Evolutionary conservation across 208 protist genomes (phyloP), one percentile per base, ranked within the genome.

Genomic region (Trypanosoma brucei): DNA sequence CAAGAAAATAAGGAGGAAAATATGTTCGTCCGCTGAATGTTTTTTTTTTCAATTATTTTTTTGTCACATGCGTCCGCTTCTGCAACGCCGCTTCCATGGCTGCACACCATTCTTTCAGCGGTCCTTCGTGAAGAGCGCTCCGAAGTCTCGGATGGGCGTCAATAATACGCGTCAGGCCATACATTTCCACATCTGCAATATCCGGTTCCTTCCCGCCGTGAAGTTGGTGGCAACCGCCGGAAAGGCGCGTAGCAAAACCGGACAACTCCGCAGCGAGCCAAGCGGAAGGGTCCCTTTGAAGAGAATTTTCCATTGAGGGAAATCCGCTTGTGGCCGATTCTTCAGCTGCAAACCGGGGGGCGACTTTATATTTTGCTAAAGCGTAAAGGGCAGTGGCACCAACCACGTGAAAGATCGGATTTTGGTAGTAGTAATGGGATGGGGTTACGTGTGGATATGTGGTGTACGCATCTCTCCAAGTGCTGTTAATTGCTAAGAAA

Each of bases 101-200:
- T 7, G 58, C 56, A 57, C 81, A 70, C 83, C 85, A 92, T 59
- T 59, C 73, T n/a, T 79, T 79, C 72, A 88, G 77, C 22, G 54
- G 59, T 38, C 76, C 74, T 35, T 79, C 57, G 36, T 72, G 70
- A 14, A 79, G 65, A 7, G 89, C 38, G 46, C 56, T 3, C 36
- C 72, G 62, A 13, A 93, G 65, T 2, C 57, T 63, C 9, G 83
- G 83, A 57, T 93, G 86, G 46, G 55, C 61, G 48, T 68, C 59
- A 7, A 90, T 58, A 13, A 88, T 72, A 8, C 83, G 86, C 22
- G 79, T 86, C 40, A 90, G 81, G 13, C 75, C 86, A 61, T 82
- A 93, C 79, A 93, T 86, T 75, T 93, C 83, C 8, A 93, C 51
- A 54, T 93, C 86, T 3, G 81, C 83, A 48, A 93, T 55, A 55